These are phyloP conservation scores for Podila epicladia DNA, from an alignment of 192 early-diverging fungal species.

Conservation along the genomic window DNA sequence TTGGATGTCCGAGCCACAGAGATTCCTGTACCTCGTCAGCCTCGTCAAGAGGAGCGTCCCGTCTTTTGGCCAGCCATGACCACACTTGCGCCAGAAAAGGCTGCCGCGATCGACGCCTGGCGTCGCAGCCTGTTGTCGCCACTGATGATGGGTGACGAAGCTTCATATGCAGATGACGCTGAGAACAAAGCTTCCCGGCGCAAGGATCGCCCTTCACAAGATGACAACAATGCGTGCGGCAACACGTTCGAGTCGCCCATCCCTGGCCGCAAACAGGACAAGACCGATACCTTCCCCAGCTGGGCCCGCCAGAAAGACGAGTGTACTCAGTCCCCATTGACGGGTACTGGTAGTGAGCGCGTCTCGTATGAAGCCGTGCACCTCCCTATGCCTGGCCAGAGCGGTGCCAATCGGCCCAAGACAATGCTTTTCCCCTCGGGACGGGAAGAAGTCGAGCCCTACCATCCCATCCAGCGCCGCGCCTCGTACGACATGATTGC, in stretches of 20 bases:
- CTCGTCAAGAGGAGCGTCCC: no score
- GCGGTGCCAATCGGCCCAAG: neutral
- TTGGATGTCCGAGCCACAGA: no score
- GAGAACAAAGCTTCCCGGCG: neutral
- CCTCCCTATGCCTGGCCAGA: neutral
- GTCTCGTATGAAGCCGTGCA: neutral
- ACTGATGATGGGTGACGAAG: neutral
- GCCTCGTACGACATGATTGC: neutral
- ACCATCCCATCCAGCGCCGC: neutral
- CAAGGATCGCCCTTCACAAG: neutral
- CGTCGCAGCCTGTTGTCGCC: constrained; percentile 26
- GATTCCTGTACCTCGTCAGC: no score
- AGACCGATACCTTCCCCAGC: neutral
- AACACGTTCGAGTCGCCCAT: neutral
- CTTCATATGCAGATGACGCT: constrained; percentile 1
- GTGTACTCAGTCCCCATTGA: neutral
- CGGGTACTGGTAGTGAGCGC: neutral
- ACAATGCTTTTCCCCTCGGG: neutral
- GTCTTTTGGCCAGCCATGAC: constrained; percentile 15
- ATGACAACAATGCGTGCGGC: neutral
- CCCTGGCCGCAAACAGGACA: neutral
- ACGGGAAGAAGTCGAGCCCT: neutral
- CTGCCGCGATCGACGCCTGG: constrained; percentile 38
- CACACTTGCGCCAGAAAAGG: constrained; percentile 30
- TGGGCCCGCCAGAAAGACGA: neutral